A percentile compares a stretch with the other conserved stretches of the same genome.
phyloP scores from a whole-genome alignment of 441 rosid genomes.

The Populus trichocarpa region DNA sequence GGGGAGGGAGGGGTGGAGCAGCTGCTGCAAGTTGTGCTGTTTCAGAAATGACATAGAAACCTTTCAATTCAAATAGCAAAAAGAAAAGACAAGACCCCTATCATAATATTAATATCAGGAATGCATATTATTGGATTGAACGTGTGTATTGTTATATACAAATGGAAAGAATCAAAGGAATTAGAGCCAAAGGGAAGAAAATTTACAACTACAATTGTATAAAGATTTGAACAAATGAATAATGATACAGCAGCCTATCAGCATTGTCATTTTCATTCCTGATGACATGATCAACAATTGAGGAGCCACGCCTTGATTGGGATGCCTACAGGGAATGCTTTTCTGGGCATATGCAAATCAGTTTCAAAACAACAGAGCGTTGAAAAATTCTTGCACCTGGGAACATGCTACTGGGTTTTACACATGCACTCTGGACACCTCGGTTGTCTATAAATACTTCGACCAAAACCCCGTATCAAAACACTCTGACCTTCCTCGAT shows the following conservation, averaged over 20 bases:
- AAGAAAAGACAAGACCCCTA: background rate
- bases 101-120: background rate
- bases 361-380: background rate
- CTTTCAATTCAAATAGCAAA: background rate
- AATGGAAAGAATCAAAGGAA: background rate
- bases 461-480: constrained; percentile 51
- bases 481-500: constrained; percentile 69
- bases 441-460: constrained; percentile 90
- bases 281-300: background rate
- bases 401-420: constrained; percentile 24
- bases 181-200: too few relatives aligned
- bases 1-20: too few relatives aligned
- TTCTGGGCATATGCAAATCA: constrained; percentile 11
- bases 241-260: background rate
- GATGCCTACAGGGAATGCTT: background rate
- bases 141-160: background rate
- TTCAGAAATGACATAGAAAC: background rate
- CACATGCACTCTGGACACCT: constrained; percentile 91
- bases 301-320: background rate
- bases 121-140: background rate
- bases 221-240: background rate
- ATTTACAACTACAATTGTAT: background rate
- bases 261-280: background rate
- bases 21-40: background rate
- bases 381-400: background rate